A percentile compares a stretch with the other conserved stretches of the same genome.
Evolutionary conservation across 805 yeast genomes (phyloP).

Genomic region (Saccharomycopsis sp.): DNA sequence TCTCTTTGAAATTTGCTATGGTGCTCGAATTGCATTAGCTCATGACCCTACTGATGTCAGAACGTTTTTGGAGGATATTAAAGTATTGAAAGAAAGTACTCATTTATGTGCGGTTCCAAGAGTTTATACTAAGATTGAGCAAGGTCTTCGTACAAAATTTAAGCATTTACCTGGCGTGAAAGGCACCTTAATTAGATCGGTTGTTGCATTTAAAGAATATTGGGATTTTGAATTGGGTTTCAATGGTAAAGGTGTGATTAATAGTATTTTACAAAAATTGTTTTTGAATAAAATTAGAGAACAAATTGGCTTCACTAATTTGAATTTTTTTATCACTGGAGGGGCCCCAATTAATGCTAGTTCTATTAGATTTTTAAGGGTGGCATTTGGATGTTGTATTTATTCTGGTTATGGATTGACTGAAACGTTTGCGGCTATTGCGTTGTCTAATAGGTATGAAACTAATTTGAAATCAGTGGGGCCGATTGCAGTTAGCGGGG

Average conservation of each 20-base stretch:
- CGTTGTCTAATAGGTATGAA: conserved; percentile 34
- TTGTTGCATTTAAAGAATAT: conserved; percentile 12
- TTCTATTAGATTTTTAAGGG: conserved; percentile 47
- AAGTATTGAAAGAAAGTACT: conserved; percentile 37
- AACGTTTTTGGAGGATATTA: conserved; percentile 45
- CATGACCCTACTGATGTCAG: conserved; percentile 35
- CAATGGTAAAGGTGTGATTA: conserved; percentile 12
- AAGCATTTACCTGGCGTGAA: conserved; percentile 17
- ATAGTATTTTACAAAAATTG: conserved; percentile 18
- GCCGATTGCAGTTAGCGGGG: conserved; percentile 43
- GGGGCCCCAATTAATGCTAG: conserved; percentile 57
- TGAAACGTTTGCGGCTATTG: conserved; percentile 54
- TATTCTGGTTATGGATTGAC: conserved; percentile 56
- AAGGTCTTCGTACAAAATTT: conserved; percentile 32
- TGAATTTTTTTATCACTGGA: conserved; percentile 34
- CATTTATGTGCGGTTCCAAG: conserved; percentile 49
- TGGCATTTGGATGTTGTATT: conserved; percentile 38
- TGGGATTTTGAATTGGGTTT: conserved; percentile 11
- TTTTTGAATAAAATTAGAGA: conserved; percentile 30
- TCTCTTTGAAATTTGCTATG: conserved; percentile 27
- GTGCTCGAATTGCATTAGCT: conserved; percentile 41
- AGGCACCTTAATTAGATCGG: conserved; percentile 9
- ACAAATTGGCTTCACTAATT: conserved; percentile 34
- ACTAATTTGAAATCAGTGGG: conserved; percentile 36
- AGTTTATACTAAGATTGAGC: conserved; percentile 47